phyloP scores from a whole-genome alignment of 352 stramenopile genomes.

The Plasmopara viticola region DNA sequence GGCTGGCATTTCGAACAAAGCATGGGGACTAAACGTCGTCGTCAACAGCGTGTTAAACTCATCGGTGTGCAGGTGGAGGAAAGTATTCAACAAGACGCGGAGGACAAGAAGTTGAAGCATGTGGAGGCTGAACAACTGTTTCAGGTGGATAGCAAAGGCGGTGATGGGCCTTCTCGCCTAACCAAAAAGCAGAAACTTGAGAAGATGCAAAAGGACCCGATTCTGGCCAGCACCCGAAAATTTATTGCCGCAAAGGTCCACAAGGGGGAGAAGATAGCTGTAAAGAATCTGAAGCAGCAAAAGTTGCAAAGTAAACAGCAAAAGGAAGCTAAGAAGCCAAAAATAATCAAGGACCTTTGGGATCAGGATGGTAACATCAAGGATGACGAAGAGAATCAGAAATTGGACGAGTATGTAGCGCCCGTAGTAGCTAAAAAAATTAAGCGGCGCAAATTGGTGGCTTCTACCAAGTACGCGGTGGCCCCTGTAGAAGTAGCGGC shows the following conservation, averaged over 20 bases:
- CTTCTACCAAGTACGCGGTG: constrained; percentile 62
- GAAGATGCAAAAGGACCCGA: constrained; percentile 57
- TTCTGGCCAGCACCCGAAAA: constrained; percentile 63
- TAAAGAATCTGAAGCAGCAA: constrained; percentile 53
- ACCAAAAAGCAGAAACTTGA: constrained; percentile 70
- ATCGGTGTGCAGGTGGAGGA: constrained; percentile 71
- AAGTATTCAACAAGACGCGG: constrained; percentile 68
- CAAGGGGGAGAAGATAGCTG: constrained; percentile 41
- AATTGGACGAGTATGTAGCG: constrained; percentile 56
- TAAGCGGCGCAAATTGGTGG: constrained; percentile 43
- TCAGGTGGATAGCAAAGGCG: constrained; percentile 71
- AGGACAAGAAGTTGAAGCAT: constrained; percentile 77
- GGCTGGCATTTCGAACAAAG: constrained; percentile 23
- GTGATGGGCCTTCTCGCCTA: constrained; percentile 33
- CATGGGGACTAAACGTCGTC: constrained; percentile 46
- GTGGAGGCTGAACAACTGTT: constrained; percentile 68
- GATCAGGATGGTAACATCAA: constrained; percentile 36
- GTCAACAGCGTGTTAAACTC: constrained; percentile 58
- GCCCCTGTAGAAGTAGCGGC: constrained; percentile 67
- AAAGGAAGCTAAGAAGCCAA: constrained; percentile 15
- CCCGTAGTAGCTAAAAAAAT: constrained; percentile 54
- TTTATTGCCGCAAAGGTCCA: constrained; percentile 56
- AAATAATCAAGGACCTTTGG: constrained; percentile 32
- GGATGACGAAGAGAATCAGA: constrained; percentile 27
- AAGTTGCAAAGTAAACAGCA: constrained; percentile 9